Evolutionary conservation across 2,329 filamentous ascomycete genomes (phyloP).

Genomic region (Aspergillus quadrilineatus): DNA sequence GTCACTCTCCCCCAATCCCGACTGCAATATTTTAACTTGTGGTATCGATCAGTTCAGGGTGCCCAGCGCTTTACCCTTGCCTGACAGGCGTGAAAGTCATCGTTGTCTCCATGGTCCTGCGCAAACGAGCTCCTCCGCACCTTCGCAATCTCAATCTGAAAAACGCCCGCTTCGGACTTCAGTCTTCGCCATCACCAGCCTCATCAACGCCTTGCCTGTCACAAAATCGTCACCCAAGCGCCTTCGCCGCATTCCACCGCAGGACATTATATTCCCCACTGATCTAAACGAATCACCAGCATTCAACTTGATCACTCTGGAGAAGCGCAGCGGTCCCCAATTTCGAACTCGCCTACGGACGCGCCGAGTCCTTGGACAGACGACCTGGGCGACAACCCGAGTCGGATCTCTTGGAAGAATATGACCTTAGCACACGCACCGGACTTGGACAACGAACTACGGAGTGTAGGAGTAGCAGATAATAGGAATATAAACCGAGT

Average conservation of each 20-base stretch:
- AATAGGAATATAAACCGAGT: slow-evolving; percentile 17
- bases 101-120: slow-evolving; percentile 38
- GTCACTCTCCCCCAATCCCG: not conserved
- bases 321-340: slow-evolving; percentile 39
- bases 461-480: slow-evolving; percentile 3
- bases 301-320: slow-evolving; percentile 39
- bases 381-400: slow-evolving; percentile 27
- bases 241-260: slow-evolving; percentile 26
- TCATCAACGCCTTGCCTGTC: slow-evolving; percentile 30
- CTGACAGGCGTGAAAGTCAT: slow-evolving; percentile 6
- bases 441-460: slow-evolving; percentile 1
- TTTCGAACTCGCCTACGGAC: slow-evolving; percentile 29
- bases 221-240: slow-evolving; percentile 29
- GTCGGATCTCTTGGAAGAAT: slow-evolving; percentile 12
- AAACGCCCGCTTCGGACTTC: slow-evolving; percentile 30
- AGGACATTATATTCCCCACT: slow-evolving; percentile 37
- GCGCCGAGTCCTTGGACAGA: slow-evolving; percentile 35
- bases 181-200: slow-evolving; percentile 37
- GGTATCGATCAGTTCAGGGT: slow-evolving; percentile 15
- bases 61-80: slow-evolving; percentile 15
- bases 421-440: slow-evolving; percentile 11
- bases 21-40: slow-evolving; percentile 1
- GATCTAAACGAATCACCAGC: slow-evolving; percentile 40
- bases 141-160: slow-evolving; percentile 34
- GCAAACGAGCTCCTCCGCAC: slow-evolving; percentile 39